phyloP scores from a whole-genome alignment of 768 basidiomycete genomes.

The Erythrobasidium yunnanense region DNA sequence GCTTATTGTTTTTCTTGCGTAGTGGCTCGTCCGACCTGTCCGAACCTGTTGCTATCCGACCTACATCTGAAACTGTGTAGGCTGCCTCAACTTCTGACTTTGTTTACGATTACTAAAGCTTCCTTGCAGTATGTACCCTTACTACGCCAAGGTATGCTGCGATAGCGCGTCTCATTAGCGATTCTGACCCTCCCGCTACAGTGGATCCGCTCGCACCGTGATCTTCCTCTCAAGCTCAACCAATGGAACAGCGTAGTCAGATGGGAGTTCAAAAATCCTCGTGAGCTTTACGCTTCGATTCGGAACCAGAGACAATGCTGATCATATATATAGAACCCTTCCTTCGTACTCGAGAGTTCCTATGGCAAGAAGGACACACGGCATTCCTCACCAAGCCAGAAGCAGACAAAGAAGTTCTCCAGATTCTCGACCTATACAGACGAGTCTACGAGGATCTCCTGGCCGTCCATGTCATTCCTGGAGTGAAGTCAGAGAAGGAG shows the following conservation, averaged over 20 bases:
- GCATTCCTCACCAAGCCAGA: constrained; percentile 79
- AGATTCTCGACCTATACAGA: constrained; percentile 92
- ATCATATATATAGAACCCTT: constrained; percentile 61
- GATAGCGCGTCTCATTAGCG: too few relatives aligned
- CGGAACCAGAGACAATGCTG: not conserved
- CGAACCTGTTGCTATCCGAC: constrained; percentile 94
- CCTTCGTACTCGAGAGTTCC: constrained; percentile 95
- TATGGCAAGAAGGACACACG: constrained; percentile 99
- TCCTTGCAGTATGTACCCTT: constrained; percentile 76
- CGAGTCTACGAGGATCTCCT: constrained; percentile 92
- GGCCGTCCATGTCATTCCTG: constrained; percentile 92
- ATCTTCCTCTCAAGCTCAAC: constrained; percentile 91
- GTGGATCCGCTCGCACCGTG: constrained; percentile 95
- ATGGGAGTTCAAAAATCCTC: constrained; percentile 99
- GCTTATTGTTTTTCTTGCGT: constrained; percentile 21
- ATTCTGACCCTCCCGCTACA: not conserved
- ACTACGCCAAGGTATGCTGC: constrained; percentile 64
- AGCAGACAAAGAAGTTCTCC: constrained; percentile 78
- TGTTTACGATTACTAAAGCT: too few relatives aligned
- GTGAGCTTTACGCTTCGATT: constrained; percentile 44
- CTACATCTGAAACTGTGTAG: constrained; percentile 82
- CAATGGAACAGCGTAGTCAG: constrained; percentile 99
- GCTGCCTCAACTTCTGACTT: not conserved
- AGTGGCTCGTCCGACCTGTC: constrained; percentile 88
- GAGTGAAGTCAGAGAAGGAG: constrained; percentile 96